Base-by-base conservation (phyloP, 192 early-diverging fungal species). In the Lunasporangiospora selenospora region DNA sequence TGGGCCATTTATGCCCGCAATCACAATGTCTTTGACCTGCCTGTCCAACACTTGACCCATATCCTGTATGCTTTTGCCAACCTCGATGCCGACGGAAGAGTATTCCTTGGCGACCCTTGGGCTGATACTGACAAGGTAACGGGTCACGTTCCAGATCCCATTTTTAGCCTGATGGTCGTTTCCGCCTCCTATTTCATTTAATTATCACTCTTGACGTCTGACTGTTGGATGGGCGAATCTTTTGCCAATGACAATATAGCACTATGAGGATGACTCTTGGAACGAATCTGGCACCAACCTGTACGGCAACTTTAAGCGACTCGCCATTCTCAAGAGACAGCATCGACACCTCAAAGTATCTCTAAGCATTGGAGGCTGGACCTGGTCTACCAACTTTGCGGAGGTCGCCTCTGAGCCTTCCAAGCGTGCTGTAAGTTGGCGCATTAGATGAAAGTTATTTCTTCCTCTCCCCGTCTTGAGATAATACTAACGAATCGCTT, bases 21-120 rank as follows among this genome's bases (percentile, higher is more conserved):
- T 29, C 89, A 84, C 62, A 79, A 79, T 52, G 88, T 89, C 7
- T 54, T 78, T 34, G 82, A 90, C 49, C 58, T 94, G 9, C 87
- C 91, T 53, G 71, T 75, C 23, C 44, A 57, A 7, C 85, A 87
- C 41, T 69, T 94, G 33, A 87, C 92, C n/a, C 91, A 94, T 53
- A 53, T 94, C 43, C 85, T 89, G 57, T 94, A 94, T 59, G 90
- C 84, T 15, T 94, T 94, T 79, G 90, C 89, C 37, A 89, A 91
- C 50, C 78, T 91, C 12, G 59, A 81, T 44, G 70, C 75, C 0
- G 79, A 88, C 47, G 89, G 91, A 36, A 75, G 78, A 21, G 83
- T 94, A 26, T 81, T 86, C 37, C 69, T 91, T 26, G 85, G 83
- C 24, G 93, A 94, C 69, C 53, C 79, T 18, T 93, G 89, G 91